A percentile compares a stretch with the other conserved stretches of the same genome.
Evolutionary conservation across 805 yeast genomes (phyloP).

Genomic region (Hyphopichia homilentoma): DNA sequence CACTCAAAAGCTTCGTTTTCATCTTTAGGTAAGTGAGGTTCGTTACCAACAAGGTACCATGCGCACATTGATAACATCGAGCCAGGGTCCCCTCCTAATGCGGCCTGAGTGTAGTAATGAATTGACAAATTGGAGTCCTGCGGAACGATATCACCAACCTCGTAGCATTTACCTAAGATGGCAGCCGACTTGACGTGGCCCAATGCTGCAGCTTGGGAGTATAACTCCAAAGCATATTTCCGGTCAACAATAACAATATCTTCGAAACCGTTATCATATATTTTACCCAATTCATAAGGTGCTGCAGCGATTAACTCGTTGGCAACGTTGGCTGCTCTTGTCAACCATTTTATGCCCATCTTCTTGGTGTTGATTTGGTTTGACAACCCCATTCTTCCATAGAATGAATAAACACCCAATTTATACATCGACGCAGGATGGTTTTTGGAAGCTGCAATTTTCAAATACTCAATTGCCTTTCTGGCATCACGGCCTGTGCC

Average conservation of each 20-base stretch:
- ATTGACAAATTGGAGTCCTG: conserved; percentile 81
- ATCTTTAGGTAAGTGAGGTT: conserved; percentile 74
- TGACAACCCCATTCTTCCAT: conserved; percentile 78
- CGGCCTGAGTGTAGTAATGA: conserved; percentile 91
- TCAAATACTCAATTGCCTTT: conserved; percentile 76
- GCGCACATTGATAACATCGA: conserved; percentile 95
- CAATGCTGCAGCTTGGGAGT: conserved; percentile 82
- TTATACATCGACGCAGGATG: conserved; percentile 98
- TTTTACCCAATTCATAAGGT: conserved; percentile 86
- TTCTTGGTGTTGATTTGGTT: conserved; percentile 66
- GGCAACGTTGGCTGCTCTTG: conserved; percentile 81
- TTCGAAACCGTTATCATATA: conserved; percentile 76
- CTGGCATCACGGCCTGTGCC: conserved; percentile 89
- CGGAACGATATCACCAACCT: conserved; percentile 70
- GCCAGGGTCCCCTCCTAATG: conserved; percentile 79
- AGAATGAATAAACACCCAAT: conserved; percentile 81
- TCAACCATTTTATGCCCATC: conserved; percentile 89
- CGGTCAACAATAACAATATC: conserved; percentile 84
- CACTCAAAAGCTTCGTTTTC: conserved; percentile 88
- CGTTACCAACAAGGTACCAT: conserved; percentile 92
- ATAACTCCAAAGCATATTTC: conserved; percentile 80
- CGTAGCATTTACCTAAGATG: conserved; percentile 78
- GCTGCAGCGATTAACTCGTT: conserved; percentile 87
- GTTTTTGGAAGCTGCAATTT: conserved; percentile 83
- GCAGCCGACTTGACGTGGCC: conserved; percentile 82